A percentile compares a stretch with the other conserved stretches of the same genome.
phyloP scores from a whole-genome alignment of 768 basidiomycete genomes.

The Erythrobasidium yunnanense region DNA sequence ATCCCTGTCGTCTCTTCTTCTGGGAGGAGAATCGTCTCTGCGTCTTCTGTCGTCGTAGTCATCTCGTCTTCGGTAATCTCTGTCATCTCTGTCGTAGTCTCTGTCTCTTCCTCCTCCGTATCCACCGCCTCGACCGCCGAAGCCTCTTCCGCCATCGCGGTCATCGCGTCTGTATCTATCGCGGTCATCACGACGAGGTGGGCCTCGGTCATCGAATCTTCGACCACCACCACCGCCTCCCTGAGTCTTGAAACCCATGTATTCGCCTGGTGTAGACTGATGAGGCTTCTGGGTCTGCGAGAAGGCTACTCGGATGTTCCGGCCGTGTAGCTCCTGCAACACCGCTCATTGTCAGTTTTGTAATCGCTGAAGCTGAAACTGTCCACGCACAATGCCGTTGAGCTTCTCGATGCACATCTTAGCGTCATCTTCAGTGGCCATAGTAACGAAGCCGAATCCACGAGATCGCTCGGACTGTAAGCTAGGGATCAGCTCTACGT shows the following conservation, averaged over 20 bases:
- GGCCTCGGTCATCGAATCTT: constrained; percentile 23
- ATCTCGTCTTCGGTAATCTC: too few relatives aligned
- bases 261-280: constrained; percentile 91
- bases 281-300: constrained; percentile 89
- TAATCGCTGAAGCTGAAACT: neutral
- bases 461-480: constrained; percentile 76
- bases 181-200: too few relatives aligned
- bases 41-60: too few relatives aligned
- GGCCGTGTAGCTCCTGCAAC: constrained; percentile 76
- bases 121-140: constrained; percentile 57
- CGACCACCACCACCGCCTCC: constrained; percentile 1
- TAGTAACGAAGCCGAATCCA: constrained; percentile 95
- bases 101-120: constrained; percentile 53
- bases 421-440: constrained; percentile 81
- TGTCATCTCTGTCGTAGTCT: constrained; percentile 26
- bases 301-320: constrained; percentile 91
- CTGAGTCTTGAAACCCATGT: constrained; percentile 25
- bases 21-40: neutral
- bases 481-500: neutral
- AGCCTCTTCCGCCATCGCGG: constrained; percentile 39
- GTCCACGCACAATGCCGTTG: constrained; percentile 68
- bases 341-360: neutral
- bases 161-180: constrained; percentile 28
- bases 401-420: constrained; percentile 74
- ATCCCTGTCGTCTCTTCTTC: constrained; percentile 47